A percentile compares a stretch with the other conserved stretches of the same genome.
Evolutionary conservation across 169 alveolate genomes (phyloP).

Genomic region (Sarcocystis neurona): DNA sequence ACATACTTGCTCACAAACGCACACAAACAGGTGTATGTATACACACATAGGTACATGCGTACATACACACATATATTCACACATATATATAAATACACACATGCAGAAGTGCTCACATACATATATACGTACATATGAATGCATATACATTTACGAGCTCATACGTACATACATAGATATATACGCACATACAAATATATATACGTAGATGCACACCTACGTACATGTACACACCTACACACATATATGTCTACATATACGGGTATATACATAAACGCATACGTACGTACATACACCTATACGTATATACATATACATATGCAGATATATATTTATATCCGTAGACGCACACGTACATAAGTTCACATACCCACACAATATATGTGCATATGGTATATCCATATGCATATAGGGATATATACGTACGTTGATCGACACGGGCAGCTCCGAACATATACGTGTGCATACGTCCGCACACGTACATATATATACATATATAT

Average conservation of each 20-base stretch:
- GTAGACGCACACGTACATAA: no score
- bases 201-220: not conserved
- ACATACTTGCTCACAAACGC: no score
- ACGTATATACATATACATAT: not conserved
- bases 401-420: no score
- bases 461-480: not conserved
- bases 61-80: not conserved
- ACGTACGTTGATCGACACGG: no score
- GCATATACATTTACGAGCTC: not conserved
- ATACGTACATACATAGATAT: not conserved
- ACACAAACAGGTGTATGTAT: not conserved
- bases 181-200: not conserved
- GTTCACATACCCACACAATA: no score
- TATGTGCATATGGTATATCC: no score
- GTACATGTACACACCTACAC: not conserved
- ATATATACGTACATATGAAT: not conserved
- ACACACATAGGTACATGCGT: not conserved
- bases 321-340: not conserved
- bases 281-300: not conserved
- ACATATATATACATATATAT: slow-evolving; percentile 1
- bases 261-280: not conserved
- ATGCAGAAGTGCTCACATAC: not conserved
- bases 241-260: not conserved
- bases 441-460: not conserved
- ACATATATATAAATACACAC: not conserved